A percentile compares a stretch with the other conserved stretches of the same genome.
Conservation (phyloP, 208 protist genomes). For the Leishmania mexicana region DNA sequence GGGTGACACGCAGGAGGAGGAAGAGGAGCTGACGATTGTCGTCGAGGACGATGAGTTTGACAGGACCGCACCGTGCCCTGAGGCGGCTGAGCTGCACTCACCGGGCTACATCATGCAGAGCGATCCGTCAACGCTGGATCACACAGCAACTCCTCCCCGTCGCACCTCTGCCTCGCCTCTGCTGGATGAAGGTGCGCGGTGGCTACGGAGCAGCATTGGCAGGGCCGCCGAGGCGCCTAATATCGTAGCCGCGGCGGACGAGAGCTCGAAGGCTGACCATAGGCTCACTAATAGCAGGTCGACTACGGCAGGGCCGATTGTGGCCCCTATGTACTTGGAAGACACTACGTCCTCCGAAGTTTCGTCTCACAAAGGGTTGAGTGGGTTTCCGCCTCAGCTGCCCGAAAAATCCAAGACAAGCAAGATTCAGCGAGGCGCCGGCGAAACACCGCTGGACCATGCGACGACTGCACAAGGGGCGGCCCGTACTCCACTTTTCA, state of each 20-base stretch:
- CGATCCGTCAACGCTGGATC: neutral
- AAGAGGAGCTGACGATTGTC: conserved; percentile 7
- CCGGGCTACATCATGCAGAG: neutral
- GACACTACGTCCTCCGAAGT: conserved; percentile 21
- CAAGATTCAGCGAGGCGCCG: neutral
- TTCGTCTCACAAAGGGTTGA: neutral
- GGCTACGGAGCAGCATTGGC: neutral
- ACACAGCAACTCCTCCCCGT: neutral
- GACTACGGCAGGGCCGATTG: neutral
- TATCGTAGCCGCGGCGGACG: neutral
- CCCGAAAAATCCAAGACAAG: neutral
- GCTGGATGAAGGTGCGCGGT: neutral
- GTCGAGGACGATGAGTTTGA: conserved; percentile 14
- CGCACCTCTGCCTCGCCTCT: neutral
- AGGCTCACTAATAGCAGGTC: neutral
- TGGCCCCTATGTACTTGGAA: conserved; percentile 17
- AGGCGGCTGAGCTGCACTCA: neutral
- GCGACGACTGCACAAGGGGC: neutral
- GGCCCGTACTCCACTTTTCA: neutral
- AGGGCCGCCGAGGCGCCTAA: neutral
- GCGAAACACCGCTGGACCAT: neutral
- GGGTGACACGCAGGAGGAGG: neutral
- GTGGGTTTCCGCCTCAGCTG: neutral
- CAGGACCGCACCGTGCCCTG: neutral
- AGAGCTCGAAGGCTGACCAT: neutral